phyloP scores from a whole-genome alignment of 2,329 filamentous ascomycete genomes.

The Colletotrichum godetiae region DNA sequence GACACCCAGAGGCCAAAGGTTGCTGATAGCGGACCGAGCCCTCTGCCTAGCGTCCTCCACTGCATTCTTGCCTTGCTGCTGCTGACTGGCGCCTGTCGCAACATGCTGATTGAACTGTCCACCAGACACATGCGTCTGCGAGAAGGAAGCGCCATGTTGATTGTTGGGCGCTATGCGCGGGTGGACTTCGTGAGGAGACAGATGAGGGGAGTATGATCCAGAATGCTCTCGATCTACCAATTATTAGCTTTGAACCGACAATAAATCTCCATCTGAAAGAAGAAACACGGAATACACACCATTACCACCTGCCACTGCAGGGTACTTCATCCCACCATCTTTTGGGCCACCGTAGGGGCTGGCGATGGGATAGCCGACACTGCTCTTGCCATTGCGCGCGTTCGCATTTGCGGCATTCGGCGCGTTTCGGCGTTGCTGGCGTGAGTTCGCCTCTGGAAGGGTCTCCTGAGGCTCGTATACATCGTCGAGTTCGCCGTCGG shows the following conservation, averaged over 20 bases:
- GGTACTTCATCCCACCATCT: background rate
- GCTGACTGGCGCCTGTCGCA: background rate
- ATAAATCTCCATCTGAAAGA: too few relatives aligned
- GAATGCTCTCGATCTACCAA: conserved; percentile 55
- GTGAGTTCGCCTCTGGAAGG: background rate
- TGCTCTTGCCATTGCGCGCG: background rate
- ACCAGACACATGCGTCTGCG: too few relatives aligned
- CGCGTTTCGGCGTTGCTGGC: background rate
- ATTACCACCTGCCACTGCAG: background rate
- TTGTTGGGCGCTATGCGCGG: background rate
- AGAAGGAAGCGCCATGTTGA: background rate
- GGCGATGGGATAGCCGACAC: background rate
- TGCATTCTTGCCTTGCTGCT: conserved; percentile 13
- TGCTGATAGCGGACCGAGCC: conserved; percentile 75
- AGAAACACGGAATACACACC: background rate
- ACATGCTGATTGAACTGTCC: background rate
- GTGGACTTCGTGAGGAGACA: conserved; percentile 61
- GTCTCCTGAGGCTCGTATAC: conserved; percentile 58
- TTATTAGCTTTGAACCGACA: background rate
- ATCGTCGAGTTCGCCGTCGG: conserved; percentile 73
- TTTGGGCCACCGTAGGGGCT: background rate
- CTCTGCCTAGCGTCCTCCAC: conserved; percentile 61
- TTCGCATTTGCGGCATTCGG: background rate
- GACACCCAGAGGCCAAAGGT: conserved; percentile 74
- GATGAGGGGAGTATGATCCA: conserved; percentile 63